Percentiles rank a stretch among this genome's conserved stretches.
Conservation (phyloP, 805 yeast species). For the Saturnispora diversa region DNA sequence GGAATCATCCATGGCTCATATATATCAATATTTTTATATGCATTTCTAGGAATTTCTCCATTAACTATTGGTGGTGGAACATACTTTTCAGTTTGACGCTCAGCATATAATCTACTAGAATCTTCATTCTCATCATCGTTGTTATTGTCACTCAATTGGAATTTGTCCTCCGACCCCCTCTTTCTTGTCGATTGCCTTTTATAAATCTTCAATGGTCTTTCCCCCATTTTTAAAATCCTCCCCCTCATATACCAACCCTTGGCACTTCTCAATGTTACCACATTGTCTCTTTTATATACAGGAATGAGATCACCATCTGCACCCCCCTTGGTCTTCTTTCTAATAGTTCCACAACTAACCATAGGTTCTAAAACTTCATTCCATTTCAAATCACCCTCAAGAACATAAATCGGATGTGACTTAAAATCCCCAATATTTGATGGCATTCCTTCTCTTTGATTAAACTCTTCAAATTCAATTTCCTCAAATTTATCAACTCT, state of each 20-base stretch:
- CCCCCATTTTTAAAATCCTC: conserved; percentile 62
- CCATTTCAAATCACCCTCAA: conserved; percentile 64
- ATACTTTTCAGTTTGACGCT: conserved; percentile 66
- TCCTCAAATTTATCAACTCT: conserved; percentile 47
- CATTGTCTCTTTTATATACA: conserved; percentile 62
- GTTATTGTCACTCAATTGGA: conserved; percentile 26
- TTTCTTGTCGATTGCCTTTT: conserved; percentile 15
- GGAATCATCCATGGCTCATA: conserved; percentile 81
- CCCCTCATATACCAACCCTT: conserved; percentile 85
- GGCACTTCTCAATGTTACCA: conserved; percentile 58
- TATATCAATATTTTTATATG: conserved; percentile 77
- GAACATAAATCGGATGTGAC: conserved; percentile 77
- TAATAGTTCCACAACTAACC: conserved; percentile 66
- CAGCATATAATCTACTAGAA: conserved; percentile 56
- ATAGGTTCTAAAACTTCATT: conserved; percentile 67
- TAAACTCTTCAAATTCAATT: conserved; percentile 52
- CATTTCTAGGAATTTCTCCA: conserved; percentile 67
- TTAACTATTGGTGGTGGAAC: conserved; percentile 56
- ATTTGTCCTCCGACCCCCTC: conserved; percentile 20
- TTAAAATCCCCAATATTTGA: conserved; percentile 72
- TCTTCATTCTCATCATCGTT: conserved; percentile 49
- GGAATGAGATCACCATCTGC: conserved; percentile 35
- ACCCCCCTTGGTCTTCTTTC: conserved; percentile 33
- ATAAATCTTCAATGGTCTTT: conserved; percentile 48
- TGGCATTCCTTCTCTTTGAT: conserved; percentile 80